Conservation (phyloP, 2,329 filamentous ascomycete species). For the Cladosporium oxysporum region DNA sequence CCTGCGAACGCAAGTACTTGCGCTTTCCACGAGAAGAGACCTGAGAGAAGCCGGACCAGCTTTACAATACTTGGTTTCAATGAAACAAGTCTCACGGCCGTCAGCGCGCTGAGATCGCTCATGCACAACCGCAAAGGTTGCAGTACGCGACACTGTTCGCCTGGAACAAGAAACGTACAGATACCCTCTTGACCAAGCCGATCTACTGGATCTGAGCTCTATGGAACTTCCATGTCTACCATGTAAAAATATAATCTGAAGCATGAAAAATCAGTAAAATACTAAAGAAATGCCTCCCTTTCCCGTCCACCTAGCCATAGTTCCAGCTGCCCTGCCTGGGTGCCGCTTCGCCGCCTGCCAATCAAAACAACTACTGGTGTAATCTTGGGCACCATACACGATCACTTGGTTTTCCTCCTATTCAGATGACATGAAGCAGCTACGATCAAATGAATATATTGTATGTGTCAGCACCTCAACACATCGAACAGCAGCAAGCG, state of each 20-base stretch:
- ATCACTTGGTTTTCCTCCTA: not conserved
- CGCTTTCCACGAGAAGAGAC: not conserved
- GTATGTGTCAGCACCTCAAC: not conserved
- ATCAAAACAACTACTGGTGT: not conserved
- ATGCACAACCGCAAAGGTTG: not conserved
- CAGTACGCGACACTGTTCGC: not conserved
- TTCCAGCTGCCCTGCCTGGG: not conserved
- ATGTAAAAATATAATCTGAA: not conserved
- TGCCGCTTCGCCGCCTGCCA: not conserved
- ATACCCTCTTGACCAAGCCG: not conserved
- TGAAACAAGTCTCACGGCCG: not conserved
- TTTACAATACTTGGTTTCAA: not conserved
- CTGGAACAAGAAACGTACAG: not conserved
- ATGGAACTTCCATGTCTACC: not conserved
- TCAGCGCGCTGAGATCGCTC: not conserved
- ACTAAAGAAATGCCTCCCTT: not conserved
- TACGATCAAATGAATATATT: not conserved
- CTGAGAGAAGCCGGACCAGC: not conserved
- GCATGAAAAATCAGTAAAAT: not conserved
- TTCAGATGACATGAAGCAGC: not conserved
- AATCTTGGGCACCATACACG: not conserved
- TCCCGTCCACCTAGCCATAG: not conserved
- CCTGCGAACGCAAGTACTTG: not conserved
- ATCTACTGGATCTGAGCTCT: not conserved
- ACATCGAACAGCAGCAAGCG: not conserved